phyloP scores from a whole-genome alignment of 1,139 yeast genomes.

The Nakaseomyces nivariensis region DNA sequence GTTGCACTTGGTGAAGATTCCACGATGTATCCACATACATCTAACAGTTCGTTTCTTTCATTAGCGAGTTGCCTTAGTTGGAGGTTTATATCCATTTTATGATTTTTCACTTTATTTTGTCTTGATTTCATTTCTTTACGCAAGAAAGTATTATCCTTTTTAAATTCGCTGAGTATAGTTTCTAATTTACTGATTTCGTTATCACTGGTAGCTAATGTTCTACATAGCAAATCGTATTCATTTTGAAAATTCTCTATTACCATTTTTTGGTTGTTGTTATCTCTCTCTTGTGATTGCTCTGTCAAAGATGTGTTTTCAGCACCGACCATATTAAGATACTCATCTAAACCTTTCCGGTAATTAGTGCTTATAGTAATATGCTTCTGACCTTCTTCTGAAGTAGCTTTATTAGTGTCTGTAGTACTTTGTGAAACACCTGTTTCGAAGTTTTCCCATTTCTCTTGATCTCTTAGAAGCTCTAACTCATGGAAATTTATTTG shows the following conservation, averaged over 20 bases:
- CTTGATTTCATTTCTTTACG: conserved; percentile 15
- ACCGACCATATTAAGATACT: conserved; percentile 22
- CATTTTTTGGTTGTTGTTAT: background rate
- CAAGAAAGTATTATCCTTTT: conserved; percentile 19
- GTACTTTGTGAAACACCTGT: background rate
- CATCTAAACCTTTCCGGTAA: conserved; percentile 16
- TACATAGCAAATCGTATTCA: conserved; percentile 1
- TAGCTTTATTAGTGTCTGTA: background rate
- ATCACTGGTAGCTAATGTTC: background rate
- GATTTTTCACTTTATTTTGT: conserved; percentile 8
- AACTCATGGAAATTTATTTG: conserved; percentile 6
- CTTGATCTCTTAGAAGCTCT: background rate
- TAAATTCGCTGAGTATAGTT: conserved; percentile 14
- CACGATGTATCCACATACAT: conserved; percentile 14
- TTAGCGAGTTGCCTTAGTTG: conserved; percentile 10
- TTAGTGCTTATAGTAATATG: conserved; percentile 10
- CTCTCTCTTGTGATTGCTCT: background rate
- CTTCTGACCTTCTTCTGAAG: background rate
- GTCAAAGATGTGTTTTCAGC: conserved; percentile 14
- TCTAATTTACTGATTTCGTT: conserved; percentile 17
- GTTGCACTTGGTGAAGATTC: conserved; percentile 3
- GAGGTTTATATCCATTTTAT: conserved; percentile 9
- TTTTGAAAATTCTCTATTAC: conserved; percentile 1
- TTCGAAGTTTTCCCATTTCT: background rate
- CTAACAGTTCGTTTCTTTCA: conserved; percentile 11